These are phyloP conservation scores for Hibiscus syriacus DNA, from an alignment of 345 rosid species.

Conservation along the genomic window DNA sequence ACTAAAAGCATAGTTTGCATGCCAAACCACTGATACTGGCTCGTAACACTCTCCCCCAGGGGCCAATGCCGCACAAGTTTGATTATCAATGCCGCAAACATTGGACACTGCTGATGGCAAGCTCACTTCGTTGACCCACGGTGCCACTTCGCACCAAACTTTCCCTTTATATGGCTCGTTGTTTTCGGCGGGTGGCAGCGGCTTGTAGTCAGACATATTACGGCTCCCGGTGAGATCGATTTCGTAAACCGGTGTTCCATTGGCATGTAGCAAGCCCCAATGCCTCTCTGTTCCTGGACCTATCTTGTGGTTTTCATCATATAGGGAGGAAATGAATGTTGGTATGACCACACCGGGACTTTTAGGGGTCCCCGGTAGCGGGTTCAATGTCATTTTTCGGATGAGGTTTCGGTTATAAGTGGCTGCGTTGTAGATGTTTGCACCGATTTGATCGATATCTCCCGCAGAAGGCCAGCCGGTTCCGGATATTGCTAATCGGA, in stretches of 20 bases:
- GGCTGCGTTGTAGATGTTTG: slow-evolving; percentile 62
- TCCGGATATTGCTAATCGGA: slow-evolving; percentile 55
- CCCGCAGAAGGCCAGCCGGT: slow-evolving; percentile 87
- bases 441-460: slow-evolving; percentile 59
- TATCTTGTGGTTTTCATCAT: slow-evolving; percentile 50
- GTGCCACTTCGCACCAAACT: slow-evolving; percentile 57
- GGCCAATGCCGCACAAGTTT: slow-evolving; percentile 43
- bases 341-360: slow-evolving; percentile 50
- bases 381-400: slow-evolving; percentile 34
- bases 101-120: slow-evolving; percentile 29
- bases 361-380: slow-evolving; percentile 59
- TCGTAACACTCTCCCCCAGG: slow-evolving; percentile 55
- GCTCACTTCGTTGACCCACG: slow-evolving; percentile 30
- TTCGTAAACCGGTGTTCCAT: slow-evolving; percentile 40
- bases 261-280: slow-evolving; percentile 54
- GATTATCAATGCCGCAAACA: slow-evolving; percentile 43
- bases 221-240: slow-evolving; percentile 45
- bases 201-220: background rate
- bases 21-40: slow-evolving; percentile 44
- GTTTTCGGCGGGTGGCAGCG: background rate
- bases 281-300: slow-evolving; percentile 55
- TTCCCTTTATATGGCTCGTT: slow-evolving; percentile 44
- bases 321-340: slow-evolving; percentile 58
- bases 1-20: slow-evolving; percentile 75
- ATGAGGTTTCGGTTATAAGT: slow-evolving; percentile 67